phyloP scores from a whole-genome alignment of 208 protist genomes.

The Trypanosomatidae sp. region DNA sequence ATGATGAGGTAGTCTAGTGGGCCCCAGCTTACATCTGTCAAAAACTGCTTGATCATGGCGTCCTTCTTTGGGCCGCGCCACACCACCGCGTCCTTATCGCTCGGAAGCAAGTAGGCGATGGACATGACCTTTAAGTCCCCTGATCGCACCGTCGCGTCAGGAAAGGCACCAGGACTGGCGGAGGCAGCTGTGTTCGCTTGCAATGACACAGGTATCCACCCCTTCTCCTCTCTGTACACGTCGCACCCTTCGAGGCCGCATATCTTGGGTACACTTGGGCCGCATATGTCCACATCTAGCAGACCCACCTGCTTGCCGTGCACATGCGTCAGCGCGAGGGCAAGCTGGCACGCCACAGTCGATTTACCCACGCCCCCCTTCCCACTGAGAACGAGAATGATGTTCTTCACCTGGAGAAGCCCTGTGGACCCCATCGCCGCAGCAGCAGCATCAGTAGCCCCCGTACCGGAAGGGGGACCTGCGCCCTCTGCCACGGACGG shows the following conservation, averaged over 20 bases:
- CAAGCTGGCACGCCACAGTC: slow-evolving; percentile 98
- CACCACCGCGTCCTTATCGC: slow-evolving; percentile 97
- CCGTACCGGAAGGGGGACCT: background rate
- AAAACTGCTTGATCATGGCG: slow-evolving; percentile 93
- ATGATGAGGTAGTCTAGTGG: slow-evolving; percentile 91
- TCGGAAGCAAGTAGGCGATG: slow-evolving; percentile 97
- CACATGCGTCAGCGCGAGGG: slow-evolving; percentile 83
- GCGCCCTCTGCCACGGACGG: background rate
- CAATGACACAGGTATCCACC: slow-evolving; percentile 86
- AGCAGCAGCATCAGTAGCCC: background rate
- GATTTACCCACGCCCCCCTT: slow-evolving; percentile 99
- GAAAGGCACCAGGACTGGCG: background rate
- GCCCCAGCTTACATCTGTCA: slow-evolving; percentile 89
- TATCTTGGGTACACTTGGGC: slow-evolving; percentile 95
- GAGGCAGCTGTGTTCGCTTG: slow-evolving; percentile 1
- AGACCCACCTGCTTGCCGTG: slow-evolving; percentile 84
- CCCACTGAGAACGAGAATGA: slow-evolving; percentile 98
- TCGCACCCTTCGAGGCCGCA: slow-evolving; percentile 94
- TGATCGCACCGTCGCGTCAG: background rate
- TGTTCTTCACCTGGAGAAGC: slow-evolving; percentile 91
- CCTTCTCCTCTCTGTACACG: slow-evolving; percentile 77
- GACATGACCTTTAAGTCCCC: slow-evolving; percentile 93
- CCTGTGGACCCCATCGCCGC: slow-evolving; percentile 1
- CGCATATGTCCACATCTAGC: slow-evolving; percentile 94
- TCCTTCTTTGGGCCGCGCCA: slow-evolving; percentile 97